These are phyloP conservation scores for Penicillium sumatraense DNA, from an alignment of 2,329 filamentous ascomycete genomes.

Conservation along the genomic window DNA sequence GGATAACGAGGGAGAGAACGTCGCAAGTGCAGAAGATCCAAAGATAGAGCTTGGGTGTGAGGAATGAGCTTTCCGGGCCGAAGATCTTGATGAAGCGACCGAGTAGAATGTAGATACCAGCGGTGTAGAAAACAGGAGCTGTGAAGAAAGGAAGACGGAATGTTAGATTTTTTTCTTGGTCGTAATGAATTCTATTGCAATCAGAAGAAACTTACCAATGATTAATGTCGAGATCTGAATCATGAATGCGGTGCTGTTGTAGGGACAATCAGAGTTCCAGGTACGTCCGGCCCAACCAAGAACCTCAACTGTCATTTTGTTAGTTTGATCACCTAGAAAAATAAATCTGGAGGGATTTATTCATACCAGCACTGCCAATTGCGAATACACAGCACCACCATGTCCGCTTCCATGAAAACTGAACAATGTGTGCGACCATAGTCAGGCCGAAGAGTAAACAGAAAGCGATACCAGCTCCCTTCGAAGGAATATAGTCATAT, in stretches of 20 bases:
- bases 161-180: no score
- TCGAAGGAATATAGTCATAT: slow-evolving; percentile 38
- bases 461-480: slow-evolving; percentile 38
- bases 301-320: slow-evolving; percentile 1
- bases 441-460: slow-evolving; percentile 37
- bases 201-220: slow-evolving; percentile 18
- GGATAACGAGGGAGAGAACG: slow-evolving; percentile 58
- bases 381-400: slow-evolving; percentile 42
- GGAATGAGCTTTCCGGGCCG: slow-evolving; percentile 49
- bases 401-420: slow-evolving; percentile 38
- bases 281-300: slow-evolving; percentile 42
- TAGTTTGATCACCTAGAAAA: neutral
- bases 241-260: slow-evolving; percentile 47
- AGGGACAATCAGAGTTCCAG: slow-evolving; percentile 54
- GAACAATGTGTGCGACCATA: slow-evolving; percentile 35
- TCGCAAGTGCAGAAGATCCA: slow-evolving; percentile 60
- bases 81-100: slow-evolving; percentile 52
- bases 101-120: slow-evolving; percentile 56
- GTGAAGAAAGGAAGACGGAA: no score
- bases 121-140: slow-evolving; percentile 57
- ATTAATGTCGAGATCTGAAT: slow-evolving; percentile 27
- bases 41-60: slow-evolving; percentile 51
- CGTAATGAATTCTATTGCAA: neutral
- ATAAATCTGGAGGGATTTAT: neutral
- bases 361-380: slow-evolving; percentile 39